Evolutionary conservation across 1,284 basidiomycete genomes (phyloP).

Genomic region (Agroathelia rolfsii): DNA sequence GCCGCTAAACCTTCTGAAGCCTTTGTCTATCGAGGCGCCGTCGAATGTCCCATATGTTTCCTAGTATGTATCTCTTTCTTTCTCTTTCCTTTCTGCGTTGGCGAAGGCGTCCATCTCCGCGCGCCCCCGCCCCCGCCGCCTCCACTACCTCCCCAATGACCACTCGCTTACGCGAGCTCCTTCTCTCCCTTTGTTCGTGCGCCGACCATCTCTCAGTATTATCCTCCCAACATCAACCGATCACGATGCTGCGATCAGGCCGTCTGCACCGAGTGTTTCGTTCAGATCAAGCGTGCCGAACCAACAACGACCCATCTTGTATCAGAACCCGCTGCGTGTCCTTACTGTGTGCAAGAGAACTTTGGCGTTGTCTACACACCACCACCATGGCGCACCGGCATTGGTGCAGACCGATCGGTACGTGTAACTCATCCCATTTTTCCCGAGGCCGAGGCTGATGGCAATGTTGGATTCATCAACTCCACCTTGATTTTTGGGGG

Average conservation of each 20-base stretch:
- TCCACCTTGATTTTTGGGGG: too few species aligned
- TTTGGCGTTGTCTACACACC: constrained; percentile 90
- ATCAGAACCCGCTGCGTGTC: constrained; percentile 91
- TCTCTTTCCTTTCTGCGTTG: constrained; percentile 9
- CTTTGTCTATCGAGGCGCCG: constrained; percentile 74
- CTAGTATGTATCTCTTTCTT: constrained; percentile 49
- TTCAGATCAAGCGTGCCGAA: constrained; percentile 95
- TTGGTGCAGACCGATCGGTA: constrained; percentile 61
- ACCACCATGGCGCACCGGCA: constrained; percentile 69
- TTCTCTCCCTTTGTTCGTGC: constrained; percentile 17
- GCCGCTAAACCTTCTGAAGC: constrained; percentile 55
- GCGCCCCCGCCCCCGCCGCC: too few species aligned
- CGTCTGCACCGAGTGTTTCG: constrained; percentile 98
- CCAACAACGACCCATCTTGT: constrained; percentile 88
- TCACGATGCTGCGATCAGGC: constrained; percentile 97
- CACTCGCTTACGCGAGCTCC: too few species aligned
- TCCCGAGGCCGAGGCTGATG: too few species aligned
- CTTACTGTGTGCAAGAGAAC: constrained; percentile 94
- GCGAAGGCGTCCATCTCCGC: too few species aligned
- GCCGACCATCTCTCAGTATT: constrained; percentile 50
- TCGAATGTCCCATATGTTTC: constrained; percentile 99
- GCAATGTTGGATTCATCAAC: too few species aligned
- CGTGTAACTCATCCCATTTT: constrained; percentile 17
- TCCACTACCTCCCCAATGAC: too few species aligned
- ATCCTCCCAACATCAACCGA: constrained; percentile 91